Conservation (phyloP, 2,329 filamentous ascomycete species). For the Alternaria triticina region DNA sequence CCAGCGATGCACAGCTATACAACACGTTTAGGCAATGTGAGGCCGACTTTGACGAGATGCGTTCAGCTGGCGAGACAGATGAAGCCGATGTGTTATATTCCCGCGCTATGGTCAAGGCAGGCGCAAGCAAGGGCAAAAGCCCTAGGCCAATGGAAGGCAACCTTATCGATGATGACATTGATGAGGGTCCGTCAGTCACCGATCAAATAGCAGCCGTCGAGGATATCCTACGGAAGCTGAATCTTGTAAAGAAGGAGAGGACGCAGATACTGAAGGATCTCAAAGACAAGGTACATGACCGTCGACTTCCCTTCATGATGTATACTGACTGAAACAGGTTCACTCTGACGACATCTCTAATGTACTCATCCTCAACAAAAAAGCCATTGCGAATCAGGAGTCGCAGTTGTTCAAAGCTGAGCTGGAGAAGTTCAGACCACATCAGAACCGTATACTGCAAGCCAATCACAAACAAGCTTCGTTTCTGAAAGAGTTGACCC, state of each 20-base stretch:
- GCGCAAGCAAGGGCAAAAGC: conserved; percentile 66
- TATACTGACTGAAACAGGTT: conserved; percentile 62
- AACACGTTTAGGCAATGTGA: conserved; percentile 86
- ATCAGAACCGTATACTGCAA: conserved; percentile 89
- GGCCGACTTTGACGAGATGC: conserved; percentile 92
- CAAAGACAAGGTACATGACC: conserved; percentile 82
- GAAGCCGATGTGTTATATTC: conserved; percentile 91
- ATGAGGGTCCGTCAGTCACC: conserved; percentile 77
- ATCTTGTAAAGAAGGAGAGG: conserved; percentile 88
- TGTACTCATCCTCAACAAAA: conserved; percentile 96
- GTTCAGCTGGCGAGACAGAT: conserved; percentile 82
- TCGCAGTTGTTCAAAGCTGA: conserved; percentile 92
- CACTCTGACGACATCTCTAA: conserved; percentile 98
- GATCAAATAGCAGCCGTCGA: conserved; percentile 92
- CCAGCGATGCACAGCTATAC: conserved; percentile 84
- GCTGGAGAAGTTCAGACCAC: conserved; percentile 94
- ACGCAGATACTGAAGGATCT: conserved; percentile 93
- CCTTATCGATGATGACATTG: conserved; percentile 90
- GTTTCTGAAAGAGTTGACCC: conserved; percentile 92
- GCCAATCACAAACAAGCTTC: conserved; percentile 95
- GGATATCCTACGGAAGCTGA: conserved; percentile 87
- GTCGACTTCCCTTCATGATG: not conserved
- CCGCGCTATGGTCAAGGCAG: conserved; percentile 79
- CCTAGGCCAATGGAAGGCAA: conserved; percentile 72
- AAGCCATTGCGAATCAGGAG: conserved; percentile 91